Conservation (phyloP, 164 flowering plant species). For the Vitis cinerea region DNA sequence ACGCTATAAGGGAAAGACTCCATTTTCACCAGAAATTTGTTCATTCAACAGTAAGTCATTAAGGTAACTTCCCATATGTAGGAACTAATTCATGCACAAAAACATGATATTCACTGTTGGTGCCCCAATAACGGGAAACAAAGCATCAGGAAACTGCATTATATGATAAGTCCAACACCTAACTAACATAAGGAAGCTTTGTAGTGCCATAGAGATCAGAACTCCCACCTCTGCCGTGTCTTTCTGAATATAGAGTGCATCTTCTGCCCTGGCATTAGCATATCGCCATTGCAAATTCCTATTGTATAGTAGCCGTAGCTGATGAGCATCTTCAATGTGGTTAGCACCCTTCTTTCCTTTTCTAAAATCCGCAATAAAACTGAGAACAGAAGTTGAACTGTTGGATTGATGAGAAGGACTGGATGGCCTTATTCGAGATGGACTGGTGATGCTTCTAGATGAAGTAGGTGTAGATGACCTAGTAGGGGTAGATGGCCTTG, state of each 20-base stretch:
- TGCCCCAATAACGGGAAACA: too few species aligned
- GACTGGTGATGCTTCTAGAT: constrained; percentile 64
- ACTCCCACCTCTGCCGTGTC: constrained; percentile 67
- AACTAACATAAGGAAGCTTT: not conserved
- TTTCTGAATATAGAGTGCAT: constrained; percentile 52
- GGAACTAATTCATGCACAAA: not conserved
- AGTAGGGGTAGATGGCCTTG: too few species aligned
- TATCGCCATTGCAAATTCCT: constrained; percentile 84
- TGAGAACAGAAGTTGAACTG: constrained; percentile 72
- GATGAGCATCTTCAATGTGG: constrained; percentile 88
- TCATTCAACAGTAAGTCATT: not conserved
- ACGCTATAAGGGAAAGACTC: not conserved
- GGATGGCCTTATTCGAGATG: constrained; percentile 63
- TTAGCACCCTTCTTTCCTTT: constrained; percentile 69
- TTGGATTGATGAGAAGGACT: constrained; percentile 48
- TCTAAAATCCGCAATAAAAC: constrained; percentile 68
- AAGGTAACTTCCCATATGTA: not conserved
- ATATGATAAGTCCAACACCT: not conserved
- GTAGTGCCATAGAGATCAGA: constrained; percentile 3
- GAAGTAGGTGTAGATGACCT: too few species aligned
- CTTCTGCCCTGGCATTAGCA: constrained; percentile 72
- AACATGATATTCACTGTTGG: too few species aligned
- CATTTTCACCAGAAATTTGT: not conserved
- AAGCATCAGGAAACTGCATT: too few species aligned
- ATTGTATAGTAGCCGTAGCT: constrained; percentile 71